These are phyloP conservation scores for Bacterosira constricta DNA, from an alignment of 108 stramenopile species.

Conservation along the genomic window DNA sequence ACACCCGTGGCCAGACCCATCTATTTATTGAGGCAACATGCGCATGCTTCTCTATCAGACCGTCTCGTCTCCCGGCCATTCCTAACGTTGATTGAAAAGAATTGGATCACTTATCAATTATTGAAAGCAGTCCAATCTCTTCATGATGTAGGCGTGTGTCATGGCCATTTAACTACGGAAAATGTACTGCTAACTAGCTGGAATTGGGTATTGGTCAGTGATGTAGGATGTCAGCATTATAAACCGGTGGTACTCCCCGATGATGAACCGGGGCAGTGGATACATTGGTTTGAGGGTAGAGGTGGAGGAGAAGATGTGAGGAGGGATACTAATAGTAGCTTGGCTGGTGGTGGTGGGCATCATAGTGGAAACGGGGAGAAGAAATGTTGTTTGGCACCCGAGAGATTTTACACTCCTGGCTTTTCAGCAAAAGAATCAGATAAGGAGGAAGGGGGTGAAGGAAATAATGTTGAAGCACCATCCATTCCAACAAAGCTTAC, in stretches of 20 bases:
- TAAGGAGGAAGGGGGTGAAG: too few relatives aligned
- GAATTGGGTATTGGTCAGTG: constrained; percentile 91
- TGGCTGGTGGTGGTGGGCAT: background rate
- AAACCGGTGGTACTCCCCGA: constrained; percentile 84
- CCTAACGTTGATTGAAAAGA: constrained; percentile 88
- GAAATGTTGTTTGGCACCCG: constrained; percentile 97
- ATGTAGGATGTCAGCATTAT: constrained; percentile 92
- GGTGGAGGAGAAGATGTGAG: constrained; percentile 24
- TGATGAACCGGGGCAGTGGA: constrained; percentile 92
- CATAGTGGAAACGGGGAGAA: constrained; percentile 55
- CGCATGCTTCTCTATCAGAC: constrained; percentile 88
- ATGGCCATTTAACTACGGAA: constrained; percentile 95
- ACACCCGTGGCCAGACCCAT: constrained; percentile 41
- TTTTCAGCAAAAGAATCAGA: background rate
- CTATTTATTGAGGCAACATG: constrained; percentile 87
- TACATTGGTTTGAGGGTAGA: constrained; percentile 90
- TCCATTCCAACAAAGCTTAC: constrained; percentile 49
- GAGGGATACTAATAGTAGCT: background rate
- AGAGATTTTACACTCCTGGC: constrained; percentile 74
- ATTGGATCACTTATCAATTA: constrained; percentile 93
- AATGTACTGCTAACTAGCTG: constrained; percentile 92
- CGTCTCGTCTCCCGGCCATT: constrained; percentile 95
- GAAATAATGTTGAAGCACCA: constrained; percentile 3
- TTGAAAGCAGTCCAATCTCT: constrained; percentile 82
- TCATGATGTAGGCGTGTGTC: constrained; percentile 80